Percentiles rank a stretch among this genome's conserved stretches.
Conservation (phyloP, 805 yeast species). For the Candida odintsovae region DNA sequence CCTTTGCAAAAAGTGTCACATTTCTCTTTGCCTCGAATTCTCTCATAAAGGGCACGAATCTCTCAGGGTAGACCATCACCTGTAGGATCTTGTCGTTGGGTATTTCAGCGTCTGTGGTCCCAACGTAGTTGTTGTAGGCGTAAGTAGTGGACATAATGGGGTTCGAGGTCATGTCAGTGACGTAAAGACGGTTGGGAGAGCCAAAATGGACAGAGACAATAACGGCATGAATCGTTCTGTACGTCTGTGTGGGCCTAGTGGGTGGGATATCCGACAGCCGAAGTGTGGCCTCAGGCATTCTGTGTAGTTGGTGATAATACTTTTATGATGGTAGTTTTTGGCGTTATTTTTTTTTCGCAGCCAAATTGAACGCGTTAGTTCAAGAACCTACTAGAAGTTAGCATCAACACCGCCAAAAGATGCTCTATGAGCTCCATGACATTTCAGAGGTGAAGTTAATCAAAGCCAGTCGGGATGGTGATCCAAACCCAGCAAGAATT, state of each 20-base stretch:
- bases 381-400: not conserved
- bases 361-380: not conserved
- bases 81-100: constrained; percentile 3
- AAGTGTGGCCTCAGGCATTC: not conserved
- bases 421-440: not conserved
- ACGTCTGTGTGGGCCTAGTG: not conserved
- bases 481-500: not conserved
- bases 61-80: constrained; percentile 4
- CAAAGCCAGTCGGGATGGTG: not conserved
- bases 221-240: not conserved
- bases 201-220: constrained; percentile 1
- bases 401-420: not conserved
- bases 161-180: constrained; percentile 13
- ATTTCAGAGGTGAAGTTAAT: not conserved
- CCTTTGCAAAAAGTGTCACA: not conserved
- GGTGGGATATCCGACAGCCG: not conserved
- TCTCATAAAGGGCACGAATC: not conserved
- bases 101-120: constrained; percentile 1
- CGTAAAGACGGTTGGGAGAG: constrained; percentile 1
- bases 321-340: not conserved
- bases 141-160: not conserved
- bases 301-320: not conserved
- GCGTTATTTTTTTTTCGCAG: not conserved
- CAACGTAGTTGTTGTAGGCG: constrained; percentile 1
- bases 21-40: not conserved